Percentiles rank a stretch among this genome's conserved stretches.
Evolutionary conservation across 2,329 filamentous ascomycete genomes (phyloP).

Genomic region (Monilinia fructigena): DNA sequence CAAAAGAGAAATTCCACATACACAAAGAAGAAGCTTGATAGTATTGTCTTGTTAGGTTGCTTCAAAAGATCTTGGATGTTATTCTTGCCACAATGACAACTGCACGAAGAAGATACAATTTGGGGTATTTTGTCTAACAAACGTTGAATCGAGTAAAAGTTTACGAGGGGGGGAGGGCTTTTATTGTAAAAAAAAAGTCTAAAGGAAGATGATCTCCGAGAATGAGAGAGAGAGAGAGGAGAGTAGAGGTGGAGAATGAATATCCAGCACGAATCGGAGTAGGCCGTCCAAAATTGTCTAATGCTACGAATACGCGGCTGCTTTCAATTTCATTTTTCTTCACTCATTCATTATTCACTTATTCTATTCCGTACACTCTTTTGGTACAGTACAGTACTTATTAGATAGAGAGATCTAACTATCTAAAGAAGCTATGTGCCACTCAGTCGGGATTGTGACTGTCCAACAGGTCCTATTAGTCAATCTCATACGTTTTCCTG

Average conservation of each 20-base stretch:
- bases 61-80: neutral
- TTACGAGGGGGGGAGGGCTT: constrained; percentile 2
- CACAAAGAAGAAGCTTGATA: neutral
- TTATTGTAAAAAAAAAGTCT: neutral
- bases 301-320: neutral
- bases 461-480: neutral
- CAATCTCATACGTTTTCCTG: neutral
- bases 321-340: constrained; percentile 1
- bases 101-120: neutral
- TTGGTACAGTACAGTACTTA: too few relatives aligned
- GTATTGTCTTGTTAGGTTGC: too few relatives aligned
- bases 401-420: too few relatives aligned
- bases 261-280: constrained; percentile 15
- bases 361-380: neutral
- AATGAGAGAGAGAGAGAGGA: too few relatives aligned
- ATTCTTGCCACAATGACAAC: constrained; percentile 3
- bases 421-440: too few relatives aligned
- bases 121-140: constrained; percentile 3
- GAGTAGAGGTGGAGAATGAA: constrained; percentile 11
- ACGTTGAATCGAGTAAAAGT: neutral
- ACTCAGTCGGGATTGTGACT: too few relatives aligned
- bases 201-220: neutral
- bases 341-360: neutral
- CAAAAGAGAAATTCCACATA: constrained; percentile 14
- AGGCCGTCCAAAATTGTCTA: neutral